A percentile compares a stretch with the other conserved stretches of the same genome.
These are phyloP conservation scores for Phytophthora idaei DNA, from an alignment of 352 stramenopile species.

Conservation along the genomic window DNA sequence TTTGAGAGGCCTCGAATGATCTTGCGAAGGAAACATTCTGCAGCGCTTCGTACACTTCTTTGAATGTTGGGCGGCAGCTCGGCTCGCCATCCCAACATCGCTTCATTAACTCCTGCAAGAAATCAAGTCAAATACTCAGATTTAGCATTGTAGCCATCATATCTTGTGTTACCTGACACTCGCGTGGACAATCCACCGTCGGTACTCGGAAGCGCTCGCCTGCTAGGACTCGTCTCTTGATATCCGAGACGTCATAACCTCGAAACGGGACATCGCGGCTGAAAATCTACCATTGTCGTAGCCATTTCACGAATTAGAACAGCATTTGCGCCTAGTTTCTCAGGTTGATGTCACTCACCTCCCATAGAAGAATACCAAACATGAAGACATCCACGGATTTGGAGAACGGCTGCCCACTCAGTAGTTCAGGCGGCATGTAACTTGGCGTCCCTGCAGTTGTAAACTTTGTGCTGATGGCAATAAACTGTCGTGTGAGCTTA, in stretches of 20 bases:
- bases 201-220: conserved; percentile 81
- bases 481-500: no score
- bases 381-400: conserved; percentile 94
- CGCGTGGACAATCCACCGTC: conserved; percentile 65
- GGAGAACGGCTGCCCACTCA: conserved; percentile 82
- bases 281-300: conserved; percentile 60
- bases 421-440: conserved; percentile 90
- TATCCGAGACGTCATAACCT: conserved; percentile 74
- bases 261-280: conserved; percentile 79
- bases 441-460: conserved; percentile 88
- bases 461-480: conserved; percentile 63
- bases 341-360: conserved; percentile 37
- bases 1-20: conserved; percentile 41
- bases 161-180: conserved; percentile 49
- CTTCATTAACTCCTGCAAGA: conserved; percentile 62
- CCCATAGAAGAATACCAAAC: conserved; percentile 93
- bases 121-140: not conserved
- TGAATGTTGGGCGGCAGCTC: conserved; percentile 54
- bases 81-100: conserved; percentile 71
- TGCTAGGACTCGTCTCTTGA: conserved; percentile 68
- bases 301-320: not conserved
- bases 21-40: conserved; percentile 36
- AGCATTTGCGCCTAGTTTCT: not conserved
- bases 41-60: conserved; percentile 61
- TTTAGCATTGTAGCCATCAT: no score